Conservation (phyloP, 345 rosid genomes). For the Aethionema arabicum region DNA sequence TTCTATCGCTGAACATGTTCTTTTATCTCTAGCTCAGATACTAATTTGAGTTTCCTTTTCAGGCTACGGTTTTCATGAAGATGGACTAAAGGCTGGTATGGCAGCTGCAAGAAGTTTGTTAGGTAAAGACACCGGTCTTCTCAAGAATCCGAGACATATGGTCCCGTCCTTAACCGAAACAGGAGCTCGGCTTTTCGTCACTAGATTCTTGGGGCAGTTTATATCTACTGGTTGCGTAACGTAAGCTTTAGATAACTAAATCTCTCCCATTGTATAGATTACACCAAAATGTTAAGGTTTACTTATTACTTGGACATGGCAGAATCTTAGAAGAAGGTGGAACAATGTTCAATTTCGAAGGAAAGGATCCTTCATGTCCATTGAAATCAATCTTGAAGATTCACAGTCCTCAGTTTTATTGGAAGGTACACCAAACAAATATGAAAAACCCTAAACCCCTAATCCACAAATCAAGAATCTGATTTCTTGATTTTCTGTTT, state of each 20-base stretch:
- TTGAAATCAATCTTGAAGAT: conserved; percentile 55
- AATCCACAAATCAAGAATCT: not conserved
- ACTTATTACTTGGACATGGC: not conserved
- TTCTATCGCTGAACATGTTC: too few species aligned
- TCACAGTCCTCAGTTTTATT: conserved; percentile 82
- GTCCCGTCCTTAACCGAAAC: conserved; percentile 70
- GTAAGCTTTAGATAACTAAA: conserved; percentile 55
- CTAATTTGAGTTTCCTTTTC: conserved; percentile 32
- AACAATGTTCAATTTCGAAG: conserved; percentile 69
- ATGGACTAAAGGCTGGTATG: conserved; percentile 86
- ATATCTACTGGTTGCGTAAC: conserved; percentile 62
- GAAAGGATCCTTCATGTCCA: conserved; percentile 45
- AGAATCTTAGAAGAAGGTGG: conserved; percentile 93
- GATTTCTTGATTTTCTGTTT: conserved; percentile 1
- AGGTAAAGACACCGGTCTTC: conserved; percentile 44
- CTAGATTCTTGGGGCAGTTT: conserved; percentile 68
- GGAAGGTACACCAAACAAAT: conserved; percentile 58
- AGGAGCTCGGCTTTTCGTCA: conserved; percentile 70
- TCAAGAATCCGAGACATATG: conserved; percentile 73
- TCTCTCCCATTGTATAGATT: not conserved
- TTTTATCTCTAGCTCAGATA: too few species aligned
- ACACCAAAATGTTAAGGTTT: not conserved
- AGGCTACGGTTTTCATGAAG: conserved; percentile 99
- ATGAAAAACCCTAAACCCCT: not conserved
- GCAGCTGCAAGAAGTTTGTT: conserved; percentile 67